Conservation (phyloP, 352 stramenopile species). For the Elongisporangium prolatum region DNA sequence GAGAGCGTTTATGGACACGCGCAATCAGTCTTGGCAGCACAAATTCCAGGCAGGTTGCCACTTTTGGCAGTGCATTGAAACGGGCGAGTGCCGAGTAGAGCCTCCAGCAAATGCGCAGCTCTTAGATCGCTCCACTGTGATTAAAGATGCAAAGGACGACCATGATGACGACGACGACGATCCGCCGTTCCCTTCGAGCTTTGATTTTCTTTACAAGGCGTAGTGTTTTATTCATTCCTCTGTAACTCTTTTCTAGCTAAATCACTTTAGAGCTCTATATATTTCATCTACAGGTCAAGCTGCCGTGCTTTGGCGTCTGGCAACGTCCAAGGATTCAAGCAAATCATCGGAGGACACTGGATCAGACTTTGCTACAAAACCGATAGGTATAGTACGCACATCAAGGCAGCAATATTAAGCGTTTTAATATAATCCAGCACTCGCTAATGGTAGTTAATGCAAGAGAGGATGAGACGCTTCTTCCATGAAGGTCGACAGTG, state of each 20-base stretch:
- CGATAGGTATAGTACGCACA: no score
- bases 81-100: slow-evolving; percentile 40
- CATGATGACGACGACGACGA: slow-evolving; percentile 25
- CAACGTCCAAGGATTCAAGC: no score
- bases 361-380: no score
- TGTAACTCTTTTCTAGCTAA: no score
- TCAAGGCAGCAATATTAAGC: no score
- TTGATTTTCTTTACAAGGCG: slow-evolving; percentile 55
- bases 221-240: slow-evolving; percentile 3
- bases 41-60: slow-evolving; percentile 69
- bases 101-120: slow-evolving; percentile 12
- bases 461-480: slow-evolving; percentile 65
- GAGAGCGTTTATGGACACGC: slow-evolving; percentile 20
- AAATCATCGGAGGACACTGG: no score
- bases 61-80: slow-evolving; percentile 75
- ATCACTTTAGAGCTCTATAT: no score
- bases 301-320: slow-evolving; percentile 18
- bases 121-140: background rate
- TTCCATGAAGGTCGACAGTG: slow-evolving; percentile 17
- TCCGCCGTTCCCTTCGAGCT: slow-evolving; percentile 49
- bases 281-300: no score
- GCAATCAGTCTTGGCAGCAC: slow-evolving; percentile 44
- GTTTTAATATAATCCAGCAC: no score
- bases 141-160: slow-evolving; percentile 3
- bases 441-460: slow-evolving; percentile 30